Evolutionary conservation across 257 asterid species (phyloP), one percentile per base, ranked within the genome.

Genomic region (Pogostemon cablin): DNA sequence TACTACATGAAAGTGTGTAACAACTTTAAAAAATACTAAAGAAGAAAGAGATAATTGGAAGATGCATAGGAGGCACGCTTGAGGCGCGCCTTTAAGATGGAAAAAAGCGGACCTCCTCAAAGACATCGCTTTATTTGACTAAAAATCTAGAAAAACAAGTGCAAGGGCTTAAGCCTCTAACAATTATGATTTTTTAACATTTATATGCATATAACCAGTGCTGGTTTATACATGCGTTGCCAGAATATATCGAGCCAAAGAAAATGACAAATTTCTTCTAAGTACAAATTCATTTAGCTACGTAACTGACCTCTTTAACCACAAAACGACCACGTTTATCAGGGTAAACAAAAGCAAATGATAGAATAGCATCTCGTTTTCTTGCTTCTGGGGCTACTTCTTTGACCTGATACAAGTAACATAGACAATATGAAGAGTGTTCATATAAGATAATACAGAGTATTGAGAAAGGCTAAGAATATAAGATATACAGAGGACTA

Each of bases 381-480:
- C 98, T 88, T 0, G 98, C 97, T 82, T 90, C 98, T 2, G 96
- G 97, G 73, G 93, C 96, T 5, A 92, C 98, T 81, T 92, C 98
- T 90, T 92, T 90, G 56, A 88, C 98, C 97, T 90, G 75, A 56
- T 74, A 41, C 65, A 58, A 49, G 55, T 25, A 53, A 40, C 34
- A 62, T 41, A 35, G 58, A 9, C 48, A 54, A 64, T 25, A 25
- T 53, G 65, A 25, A 38, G 72, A 17, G 61, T 32, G 72, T 65
- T 50, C 17, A 38, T 11, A 15, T 7, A 20, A 47, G 9, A 41
- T 25, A 6, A 47, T 55, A 20, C 11, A 34, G 15, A 65, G 56
- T 25, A 54, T 9, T 17, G 35, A 15, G 47, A 41, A 38, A 62
- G 4, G 56, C 34, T n/a, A 3, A 38, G 72, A 7, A 10, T 25